These are phyloP conservation scores for Panaeolus papilionaceus DNA, from an alignment of 768 basidiomycete species.

Conservation along the genomic window DNA sequence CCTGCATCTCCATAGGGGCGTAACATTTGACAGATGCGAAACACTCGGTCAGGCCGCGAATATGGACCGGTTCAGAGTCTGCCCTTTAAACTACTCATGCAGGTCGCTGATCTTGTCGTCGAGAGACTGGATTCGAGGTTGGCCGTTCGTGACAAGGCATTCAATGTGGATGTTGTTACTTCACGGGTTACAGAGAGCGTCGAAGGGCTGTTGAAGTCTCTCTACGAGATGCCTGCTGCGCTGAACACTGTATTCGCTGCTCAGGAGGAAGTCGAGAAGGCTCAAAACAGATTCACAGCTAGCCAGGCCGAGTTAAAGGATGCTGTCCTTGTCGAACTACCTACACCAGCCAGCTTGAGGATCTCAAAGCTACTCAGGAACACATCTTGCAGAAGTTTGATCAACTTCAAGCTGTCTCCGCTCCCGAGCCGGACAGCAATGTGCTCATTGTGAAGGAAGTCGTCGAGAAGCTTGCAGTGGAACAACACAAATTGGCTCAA, in stretches of 20 bases:
- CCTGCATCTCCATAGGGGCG: too few species aligned
- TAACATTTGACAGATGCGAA: too few species aligned
- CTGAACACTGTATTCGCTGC: slow-evolving; percentile 47
- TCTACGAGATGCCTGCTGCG: slow-evolving; percentile 42
- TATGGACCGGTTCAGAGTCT: too few species aligned
- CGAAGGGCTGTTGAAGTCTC: slow-evolving; percentile 34
- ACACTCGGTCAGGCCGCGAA: too few species aligned
- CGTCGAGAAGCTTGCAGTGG: slow-evolving; percentile 55
- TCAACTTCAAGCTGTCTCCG: slow-evolving; percentile 25
- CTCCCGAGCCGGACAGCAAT: slow-evolving; percentile 36
- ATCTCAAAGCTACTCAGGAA: slow-evolving; percentile 45
- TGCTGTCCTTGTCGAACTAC: slow-evolving; percentile 52
- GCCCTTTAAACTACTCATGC: too few species aligned
- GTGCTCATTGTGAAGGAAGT: slow-evolving; percentile 53
- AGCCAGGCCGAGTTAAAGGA: slow-evolving; percentile 46
- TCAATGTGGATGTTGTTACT: slow-evolving; percentile 66
- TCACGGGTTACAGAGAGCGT: slow-evolving; percentile 62
- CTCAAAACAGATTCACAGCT: slow-evolving; percentile 43
- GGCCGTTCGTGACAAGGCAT: slow-evolving; percentile 74
- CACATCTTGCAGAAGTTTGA: slow-evolving; percentile 40
- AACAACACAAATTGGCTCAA: slow-evolving; percentile 54
- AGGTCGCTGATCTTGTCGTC: slow-evolving; percentile 87
- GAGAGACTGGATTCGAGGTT: slow-evolving; percentile 84
- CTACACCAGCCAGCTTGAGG: slow-evolving; percentile 48
- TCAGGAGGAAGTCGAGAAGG: slow-evolving; percentile 46